Evolutionary conservation across 1,284 basidiomycete genomes (phyloP).

Genomic region (Ustilago esculenta): DNA sequence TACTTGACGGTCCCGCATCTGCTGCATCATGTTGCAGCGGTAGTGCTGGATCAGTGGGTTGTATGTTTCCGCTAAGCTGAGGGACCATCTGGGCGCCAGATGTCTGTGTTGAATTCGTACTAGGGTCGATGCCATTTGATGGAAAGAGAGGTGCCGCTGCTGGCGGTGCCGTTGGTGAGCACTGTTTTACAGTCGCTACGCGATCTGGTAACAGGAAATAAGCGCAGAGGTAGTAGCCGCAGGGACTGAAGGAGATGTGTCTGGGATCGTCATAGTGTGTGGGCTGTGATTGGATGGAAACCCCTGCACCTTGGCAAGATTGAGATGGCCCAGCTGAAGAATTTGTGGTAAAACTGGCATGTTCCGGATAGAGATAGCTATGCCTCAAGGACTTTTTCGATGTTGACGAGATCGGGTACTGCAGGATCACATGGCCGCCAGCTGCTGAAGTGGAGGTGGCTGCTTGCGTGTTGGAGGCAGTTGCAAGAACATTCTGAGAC

Average conservation of each 20-base stretch:
- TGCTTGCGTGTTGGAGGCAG: constrained; percentile 27
- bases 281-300: not conserved
- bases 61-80: constrained; percentile 1
- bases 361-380: constrained; percentile 24
- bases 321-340: constrained; percentile 13
- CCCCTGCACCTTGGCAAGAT: not conserved
- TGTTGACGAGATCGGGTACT: constrained; percentile 15
- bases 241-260: constrained; percentile 44
- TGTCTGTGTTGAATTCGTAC: not conserved
- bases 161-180: not conserved
- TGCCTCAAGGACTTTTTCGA: constrained; percentile 5
- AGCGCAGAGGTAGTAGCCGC: constrained; percentile 45
- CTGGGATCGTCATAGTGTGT: constrained; percentile 23
- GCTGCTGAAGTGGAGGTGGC: constrained; percentile 4
- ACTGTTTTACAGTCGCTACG: not conserved
- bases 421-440: constrained; percentile 24
- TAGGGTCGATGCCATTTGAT: not conserved
- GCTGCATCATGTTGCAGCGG: not conserved
- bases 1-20: not conserved
- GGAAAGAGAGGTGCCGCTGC: not conserved
- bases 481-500: constrained; percentile 30
- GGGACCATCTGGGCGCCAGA: not conserved
- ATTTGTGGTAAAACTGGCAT: not conserved
- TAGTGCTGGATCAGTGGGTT: not conserved
- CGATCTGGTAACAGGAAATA: constrained; percentile 13